These are phyloP conservation scores for Juncus inflexus DNA, from an alignment of 176 grass and related monocot species.

Conservation along the genomic window DNA sequence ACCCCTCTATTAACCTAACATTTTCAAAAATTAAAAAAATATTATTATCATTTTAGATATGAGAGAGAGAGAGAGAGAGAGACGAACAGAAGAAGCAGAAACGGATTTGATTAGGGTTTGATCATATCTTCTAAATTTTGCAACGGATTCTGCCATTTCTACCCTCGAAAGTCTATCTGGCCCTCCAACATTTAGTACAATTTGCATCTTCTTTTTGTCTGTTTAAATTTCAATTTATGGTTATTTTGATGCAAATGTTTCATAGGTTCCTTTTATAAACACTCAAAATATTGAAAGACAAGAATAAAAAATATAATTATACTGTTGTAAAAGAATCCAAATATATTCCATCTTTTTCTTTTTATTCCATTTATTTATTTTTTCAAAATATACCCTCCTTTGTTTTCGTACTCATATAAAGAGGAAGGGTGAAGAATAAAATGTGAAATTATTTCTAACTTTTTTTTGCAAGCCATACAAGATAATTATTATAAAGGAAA, in stretches of 20 bases:
- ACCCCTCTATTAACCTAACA: slow-evolving; percentile 70
- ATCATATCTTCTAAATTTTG: slow-evolving; percentile 60
- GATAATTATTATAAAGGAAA: neutral
- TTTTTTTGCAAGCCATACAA: neutral
- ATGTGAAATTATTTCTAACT: neutral
- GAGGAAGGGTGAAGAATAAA: neutral
- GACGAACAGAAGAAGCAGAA: slow-evolving; percentile 62
- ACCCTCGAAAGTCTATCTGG: slow-evolving; percentile 84
- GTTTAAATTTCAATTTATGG: slow-evolving; percentile 18
- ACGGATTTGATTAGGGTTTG: slow-evolving; percentile 61
- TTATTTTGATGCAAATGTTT: slow-evolving; percentile 11
- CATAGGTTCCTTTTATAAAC: neutral
- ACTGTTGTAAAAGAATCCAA: no score
- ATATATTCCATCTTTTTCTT: no score
- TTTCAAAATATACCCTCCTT: neutral
- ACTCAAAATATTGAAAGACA: neutral
- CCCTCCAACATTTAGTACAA: slow-evolving; percentile 72
- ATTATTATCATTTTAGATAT: slow-evolving; percentile 9
- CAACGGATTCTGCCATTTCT: slow-evolving; percentile 88
- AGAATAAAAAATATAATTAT: no score
- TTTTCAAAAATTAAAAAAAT: slow-evolving; percentile 12
- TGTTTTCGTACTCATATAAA: neutral
- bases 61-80: neutral
- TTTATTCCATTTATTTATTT: no score
- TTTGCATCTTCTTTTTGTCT: slow-evolving; percentile 52